A percentile compares a stretch with the other conserved stretches of the same genome.
Evolutionary conservation across 1,284 basidiomycete species (phyloP).

Genomic region (Cutaneotrichosporon cyanovorans): DNA sequence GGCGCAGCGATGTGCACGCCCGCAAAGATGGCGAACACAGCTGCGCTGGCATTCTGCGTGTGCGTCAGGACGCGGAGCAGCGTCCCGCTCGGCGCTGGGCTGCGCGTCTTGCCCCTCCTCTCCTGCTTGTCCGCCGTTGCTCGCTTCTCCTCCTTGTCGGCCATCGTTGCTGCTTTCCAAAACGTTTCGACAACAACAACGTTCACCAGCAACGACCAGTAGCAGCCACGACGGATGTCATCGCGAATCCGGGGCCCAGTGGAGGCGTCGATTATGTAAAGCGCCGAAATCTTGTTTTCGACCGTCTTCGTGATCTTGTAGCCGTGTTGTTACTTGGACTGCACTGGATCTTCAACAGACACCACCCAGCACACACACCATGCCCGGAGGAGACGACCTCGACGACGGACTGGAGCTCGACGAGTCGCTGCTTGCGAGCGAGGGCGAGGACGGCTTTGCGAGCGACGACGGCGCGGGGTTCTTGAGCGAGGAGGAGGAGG

Average conservation of each 20-base stretch:
- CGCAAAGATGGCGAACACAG: constrained; percentile 38
- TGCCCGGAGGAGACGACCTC: constrained; percentile 33
- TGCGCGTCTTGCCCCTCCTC: too few species aligned
- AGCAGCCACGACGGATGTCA: neutral
- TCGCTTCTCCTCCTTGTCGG: neutral
- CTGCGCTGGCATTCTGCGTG: constrained; percentile 39
- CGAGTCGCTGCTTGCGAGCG: constrained; percentile 21
- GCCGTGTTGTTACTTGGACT: too few species aligned
- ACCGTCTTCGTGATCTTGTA: neutral
- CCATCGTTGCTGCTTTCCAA: neutral
- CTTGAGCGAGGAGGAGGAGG: constrained; percentile 15
- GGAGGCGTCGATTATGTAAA: constrained; percentile 2
- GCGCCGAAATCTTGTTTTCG: constrained; percentile 2
- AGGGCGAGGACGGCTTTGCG: constrained; percentile 12
- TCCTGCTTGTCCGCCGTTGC: neutral
- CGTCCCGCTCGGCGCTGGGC: constrained; percentile 1
- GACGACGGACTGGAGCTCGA: constrained; percentile 40
- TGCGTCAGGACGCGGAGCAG: constrained; percentile 34
- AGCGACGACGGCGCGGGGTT: constrained; percentile 10
- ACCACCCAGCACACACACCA: neutral
- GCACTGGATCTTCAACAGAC: too few species aligned
- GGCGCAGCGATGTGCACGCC: constrained; percentile 38
- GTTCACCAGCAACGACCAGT: neutral
- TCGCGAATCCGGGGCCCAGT: neutral
- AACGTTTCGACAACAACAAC: too few species aligned